Evolutionary conservation across 345 rosid species (phyloP).

Genomic region (Leavenworthia alabamica): DNA sequence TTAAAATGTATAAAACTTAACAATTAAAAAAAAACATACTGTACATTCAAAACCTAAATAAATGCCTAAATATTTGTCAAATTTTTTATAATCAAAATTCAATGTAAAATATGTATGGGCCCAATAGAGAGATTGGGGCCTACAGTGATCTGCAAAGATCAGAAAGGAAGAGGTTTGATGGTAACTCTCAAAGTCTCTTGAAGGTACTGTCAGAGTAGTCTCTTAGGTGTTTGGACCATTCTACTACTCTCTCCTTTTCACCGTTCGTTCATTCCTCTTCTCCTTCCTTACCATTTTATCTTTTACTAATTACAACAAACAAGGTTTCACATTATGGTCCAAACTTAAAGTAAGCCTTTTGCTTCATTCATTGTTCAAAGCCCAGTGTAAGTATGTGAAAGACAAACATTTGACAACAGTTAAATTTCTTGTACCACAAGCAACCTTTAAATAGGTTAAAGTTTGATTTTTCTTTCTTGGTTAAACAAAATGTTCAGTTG

Average conservation of each 20-base stretch:
- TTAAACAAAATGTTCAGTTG: slow-evolving; percentile 92
- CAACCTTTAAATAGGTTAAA: background rate
- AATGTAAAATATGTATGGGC: background rate
- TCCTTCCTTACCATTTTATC: background rate
- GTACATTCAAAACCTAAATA: no score
- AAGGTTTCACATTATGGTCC: background rate
- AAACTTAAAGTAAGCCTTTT: background rate
- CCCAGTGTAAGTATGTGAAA: background rate
- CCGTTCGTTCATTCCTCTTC: slow-evolving; percentile 14
- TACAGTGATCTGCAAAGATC: slow-evolving; percentile 14
- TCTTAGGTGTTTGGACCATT: slow-evolving; percentile 23
- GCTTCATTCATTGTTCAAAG: background rate
- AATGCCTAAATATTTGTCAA: background rate
- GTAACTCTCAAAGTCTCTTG: slow-evolving; percentile 17
- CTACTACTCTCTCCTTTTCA: background rate
- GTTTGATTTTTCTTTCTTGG: background rate
- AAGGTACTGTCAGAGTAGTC: slow-evolving; percentile 24
- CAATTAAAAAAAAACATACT: no score
- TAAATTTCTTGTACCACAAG: background rate
- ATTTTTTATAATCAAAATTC: background rate
- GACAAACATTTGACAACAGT: background rate
- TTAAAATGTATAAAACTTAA: no score
- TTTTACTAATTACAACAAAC: background rate
- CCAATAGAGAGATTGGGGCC: background rate
- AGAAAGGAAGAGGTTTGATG: slow-evolving; percentile 9